Evolutionary conservation across 139 green algal genomes (phyloP), one percentile per base, ranked within the genome.

Genomic region (Micractinium conductrix): DNA sequence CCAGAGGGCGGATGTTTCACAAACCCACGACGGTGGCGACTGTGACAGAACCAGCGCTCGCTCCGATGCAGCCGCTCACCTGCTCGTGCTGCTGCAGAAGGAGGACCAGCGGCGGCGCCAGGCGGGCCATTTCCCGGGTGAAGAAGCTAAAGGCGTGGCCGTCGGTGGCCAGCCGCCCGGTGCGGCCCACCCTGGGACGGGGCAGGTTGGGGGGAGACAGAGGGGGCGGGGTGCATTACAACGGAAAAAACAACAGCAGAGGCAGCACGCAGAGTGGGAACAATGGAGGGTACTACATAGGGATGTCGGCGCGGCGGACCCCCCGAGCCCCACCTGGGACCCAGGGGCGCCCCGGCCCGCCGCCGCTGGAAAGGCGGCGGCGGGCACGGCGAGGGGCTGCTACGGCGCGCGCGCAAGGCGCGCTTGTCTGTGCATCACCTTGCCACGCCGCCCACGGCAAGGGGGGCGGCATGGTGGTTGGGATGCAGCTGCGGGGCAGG

Each of bases 141-240:
- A 98, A 95, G 89, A 99, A 97, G 71, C 86, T 93, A 83, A 91
- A 96, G 19, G 95, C 93, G 58, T 98, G 95, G 38, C 97, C 97
- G 45, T 90, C 88, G 21, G 91, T 89, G 37, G 94, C 92, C 71
- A 98, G 90, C 6, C 97, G 92, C 2, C 96, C 97, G 1, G 97
- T 98, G 30, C 97, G 89, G 0, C 96, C 96, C 60, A 98, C 95
- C 68, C 87, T 85, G 80, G 45, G 30, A 43, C 17, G 43, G 30
- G 8, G 53, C 19, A 22, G 24, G 53, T 14, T 38, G 21, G 35
- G 69, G 69, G 70, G 70, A 62, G 53, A 21, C 19, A 16, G 48
- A 58, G 16, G 26, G n/a, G n/a, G n/a, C n/a, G n/a, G n/a, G n/a
- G n/a, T n/a, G n/a, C n/a, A n/a, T n/a, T n/a, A n/a, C n/a, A n/a